Evolutionary conservation across 306 rosid species (phyloP).

Genomic region (Lablab purpureus): DNA sequence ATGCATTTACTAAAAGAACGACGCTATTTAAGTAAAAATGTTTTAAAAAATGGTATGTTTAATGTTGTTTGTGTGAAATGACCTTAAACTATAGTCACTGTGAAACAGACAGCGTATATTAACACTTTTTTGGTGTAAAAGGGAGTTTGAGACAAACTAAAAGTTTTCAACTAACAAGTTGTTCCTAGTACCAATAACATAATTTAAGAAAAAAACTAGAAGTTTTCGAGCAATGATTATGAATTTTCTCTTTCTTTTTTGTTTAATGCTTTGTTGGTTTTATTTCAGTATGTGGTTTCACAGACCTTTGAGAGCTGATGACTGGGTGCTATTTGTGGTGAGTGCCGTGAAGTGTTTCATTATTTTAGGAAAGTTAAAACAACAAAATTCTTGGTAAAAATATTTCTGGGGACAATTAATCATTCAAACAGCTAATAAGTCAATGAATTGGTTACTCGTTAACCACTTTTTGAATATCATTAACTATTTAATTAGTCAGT

Average conservation of each 20-base stretch:
- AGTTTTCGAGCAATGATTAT: conserved; percentile 26
- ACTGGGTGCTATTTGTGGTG: conserved; percentile 87
- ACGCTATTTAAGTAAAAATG: too few relatives aligned
- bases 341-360: conserved; percentile 42
- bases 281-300: conserved; percentile 90
- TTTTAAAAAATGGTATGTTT: too few relatives aligned
- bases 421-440: conserved; percentile 18
- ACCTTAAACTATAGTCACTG: too few relatives aligned
- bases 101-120: too few relatives aligned
- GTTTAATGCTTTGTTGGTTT: conserved; percentile 25
- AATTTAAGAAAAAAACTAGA: background rate
- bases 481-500: conserved; percentile 5
- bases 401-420: conserved; percentile 16
- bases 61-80: too few relatives aligned
- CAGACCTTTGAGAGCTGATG: conserved; percentile 87
- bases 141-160: too few relatives aligned
- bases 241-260: conserved; percentile 6
- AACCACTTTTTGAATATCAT: conserved; percentile 5
- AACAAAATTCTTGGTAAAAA: conserved; percentile 14
- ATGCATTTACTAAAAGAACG: too few relatives aligned
- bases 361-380: conserved; percentile 5
- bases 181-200: too few relatives aligned
- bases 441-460: conserved; percentile 27
- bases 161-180: too few relatives aligned
- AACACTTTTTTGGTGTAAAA: too few relatives aligned